Base-by-base conservation (phyloP, 129 eudicot species). In the Flaveria bidentis region DNA sequence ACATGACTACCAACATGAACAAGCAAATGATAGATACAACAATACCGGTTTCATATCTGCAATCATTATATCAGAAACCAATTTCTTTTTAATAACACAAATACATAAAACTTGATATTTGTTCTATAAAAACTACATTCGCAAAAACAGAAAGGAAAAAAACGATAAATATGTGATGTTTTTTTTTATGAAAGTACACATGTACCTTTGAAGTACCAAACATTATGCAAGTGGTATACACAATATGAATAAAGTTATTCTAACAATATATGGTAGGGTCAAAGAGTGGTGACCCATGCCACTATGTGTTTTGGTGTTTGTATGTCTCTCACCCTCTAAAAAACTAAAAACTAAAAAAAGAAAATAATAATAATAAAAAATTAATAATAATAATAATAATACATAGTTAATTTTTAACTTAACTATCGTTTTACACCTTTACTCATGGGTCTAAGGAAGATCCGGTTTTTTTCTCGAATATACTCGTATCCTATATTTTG, bases 181-280 rank as follows among this genome's bases (percentile, higher is more conserved):
- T 25, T 63, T 25, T 63, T n/a, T 28, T 75, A 52, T 36, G 36
- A 64, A n/a, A 12, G 79, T 75, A 64, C 79, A 75, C 63, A 49
- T 16, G 79, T 75, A 62, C 72, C 49, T 63, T 61, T 46, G 25
- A 26, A 60, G 70, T 74, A 74, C 78, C 64, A 71, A 74, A 58
- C 69, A 57, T 74, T 74, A 26, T 74, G 78, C 69, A 74, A 71
- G 39, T 71, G 66, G 52, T 55, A 53, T 18, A 55, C 45, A 63
- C 23, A 36, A 63, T 28, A 63, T 15, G 14, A 63, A 63, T 63
- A 63, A 63, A 63, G 45, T 30, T 30, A 30, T 30, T 60, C 20
- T 5, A 30, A 6, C 69, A 63, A 63, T 63, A 63, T 62, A 61
- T 14, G 42, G 20, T 56, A 53, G 73, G 69, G 22, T 51, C 9